Percentiles rank a stretch among this genome's conserved stretches.
phyloP scores from a whole-genome alignment of 495 filamentous ascomycete genomes.

The Delitschia confertaspora region DNA sequence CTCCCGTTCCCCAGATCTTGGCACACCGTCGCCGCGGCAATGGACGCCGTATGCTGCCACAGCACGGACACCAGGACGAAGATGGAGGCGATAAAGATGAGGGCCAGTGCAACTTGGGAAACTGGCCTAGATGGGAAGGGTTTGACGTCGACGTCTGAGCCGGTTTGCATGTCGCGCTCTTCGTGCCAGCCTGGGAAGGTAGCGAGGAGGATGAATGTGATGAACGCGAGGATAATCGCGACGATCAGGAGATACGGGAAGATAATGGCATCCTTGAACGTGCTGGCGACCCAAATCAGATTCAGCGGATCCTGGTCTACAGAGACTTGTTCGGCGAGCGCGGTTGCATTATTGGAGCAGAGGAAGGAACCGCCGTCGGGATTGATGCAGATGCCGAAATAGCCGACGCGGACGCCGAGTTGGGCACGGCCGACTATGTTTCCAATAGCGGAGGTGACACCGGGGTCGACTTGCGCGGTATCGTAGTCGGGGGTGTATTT shows the following conservation, averaged over 20 bases:
- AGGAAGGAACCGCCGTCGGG: constrained; percentile 61
- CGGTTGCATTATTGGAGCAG: constrained; percentile 70
- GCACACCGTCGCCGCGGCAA: constrained; percentile 84
- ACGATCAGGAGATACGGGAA: constrained; percentile 77
- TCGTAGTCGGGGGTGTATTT: constrained; percentile 55
- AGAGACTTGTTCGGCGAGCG: constrained; percentile 57
- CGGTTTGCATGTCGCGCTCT: constrained; percentile 52
- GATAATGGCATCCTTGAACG: constrained; percentile 74
- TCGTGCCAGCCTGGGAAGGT: constrained; percentile 80
- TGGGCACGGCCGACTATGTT: constrained; percentile 61
- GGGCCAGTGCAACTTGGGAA: constrained; percentile 63
- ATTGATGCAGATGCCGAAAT: constrained; percentile 71
- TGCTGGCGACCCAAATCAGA: constrained; percentile 67
- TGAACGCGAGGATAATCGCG: constrained; percentile 71
- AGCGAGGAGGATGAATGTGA: constrained; percentile 64
- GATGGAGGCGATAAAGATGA: constrained; percentile 71
- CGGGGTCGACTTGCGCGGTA: constrained; percentile 75
- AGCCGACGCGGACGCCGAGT: constrained; percentile 62
- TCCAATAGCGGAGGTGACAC: constrained; percentile 62
- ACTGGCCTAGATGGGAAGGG: constrained; percentile 70
- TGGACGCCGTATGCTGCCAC: constrained; percentile 84
- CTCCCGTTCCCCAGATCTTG: constrained; percentile 94
- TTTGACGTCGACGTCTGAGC: constrained; percentile 62
- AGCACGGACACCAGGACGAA: constrained; percentile 68
- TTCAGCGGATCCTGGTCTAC: constrained; percentile 72